Base-by-base conservation (phyloP, 495 filamentous ascomycete genomes). In the Hyphodiscus hymeniophilus region DNA sequence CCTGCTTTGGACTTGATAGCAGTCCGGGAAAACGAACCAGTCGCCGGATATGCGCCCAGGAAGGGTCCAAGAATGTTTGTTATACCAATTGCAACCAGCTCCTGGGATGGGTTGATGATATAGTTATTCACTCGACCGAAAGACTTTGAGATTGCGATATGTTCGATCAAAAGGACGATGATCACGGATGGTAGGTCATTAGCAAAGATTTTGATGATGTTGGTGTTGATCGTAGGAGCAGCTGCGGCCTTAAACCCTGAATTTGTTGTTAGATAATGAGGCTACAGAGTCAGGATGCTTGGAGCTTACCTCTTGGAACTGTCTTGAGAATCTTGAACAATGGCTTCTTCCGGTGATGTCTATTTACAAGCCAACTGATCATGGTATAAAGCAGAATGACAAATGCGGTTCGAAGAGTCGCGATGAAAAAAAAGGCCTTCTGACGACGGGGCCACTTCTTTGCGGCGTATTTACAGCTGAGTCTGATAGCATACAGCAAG, bases 1-100 rank as follows among this genome's bases (percentile, higher is more conserved):
- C 92, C 92, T 33, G 94, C 90, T 70, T 97, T 98, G 1, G 89
- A 91, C 66, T 97, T 95, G 71, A 98, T 97, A 21, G 92, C 92
- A 38, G 92, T 98, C 20, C 92, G 84, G 13, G 89, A 94, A 73
- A 98, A 98, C 11, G 94, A 97, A 4, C 92, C 92, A 22, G 92
- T 98, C 0, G 92, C 86, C 2, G 94, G 89, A 56, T 95, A 98
- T 2, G 75, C 92, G 48, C 92, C 92, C 6, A 98, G 79, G 68
- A 98, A 96, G 6, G 92, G 91, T 4, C 87, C 90, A 1, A 98
- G 74, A 28, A 97, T 71, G 62, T 98, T 98, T 16, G 82, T 85
- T 7, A 97, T 75, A 39, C 92, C 92, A 58, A 98, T 97, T 20
- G 86, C 94, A 20, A 98, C 84, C 68, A 98, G 79, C 58, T 98